Percentiles rank a stretch among this genome's conserved stretches.
These are phyloP conservation scores for Prunus dulcis DNA, from an alignment of 306 rosid species.

Conservation along the genomic window DNA sequence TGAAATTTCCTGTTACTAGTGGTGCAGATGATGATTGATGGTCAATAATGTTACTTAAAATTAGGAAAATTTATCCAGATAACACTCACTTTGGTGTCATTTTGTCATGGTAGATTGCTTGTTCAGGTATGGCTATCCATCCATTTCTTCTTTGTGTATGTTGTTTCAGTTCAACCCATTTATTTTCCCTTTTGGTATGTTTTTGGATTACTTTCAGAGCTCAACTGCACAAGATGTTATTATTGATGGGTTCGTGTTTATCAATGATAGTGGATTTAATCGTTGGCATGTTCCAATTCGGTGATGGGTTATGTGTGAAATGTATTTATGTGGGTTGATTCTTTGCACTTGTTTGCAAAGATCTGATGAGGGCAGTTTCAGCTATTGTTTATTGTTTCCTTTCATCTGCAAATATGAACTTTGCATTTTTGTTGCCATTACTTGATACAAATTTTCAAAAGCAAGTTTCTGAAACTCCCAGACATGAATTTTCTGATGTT, in stretches of 20 bases:
- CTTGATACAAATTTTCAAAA: not conserved
- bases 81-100: constrained; percentile 12
- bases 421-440: constrained; percentile 4
- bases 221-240: constrained; percentile 10
- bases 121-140: constrained; percentile 43
- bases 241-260: constrained; percentile 20
- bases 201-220: constrained; percentile 15
- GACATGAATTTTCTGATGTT: no score
- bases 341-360: constrained; percentile 25
- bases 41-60: not conserved
- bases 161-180: constrained; percentile 7
- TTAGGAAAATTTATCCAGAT: constrained; percentile 1
- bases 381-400: not conserved
- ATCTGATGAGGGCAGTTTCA: constrained; percentile 24
- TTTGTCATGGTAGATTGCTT: constrained; percentile 16
- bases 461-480: no score
- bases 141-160: not conserved
- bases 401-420: not conserved
- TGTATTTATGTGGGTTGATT: constrained; percentile 1
- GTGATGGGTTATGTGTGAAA: not conserved
- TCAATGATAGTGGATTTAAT: not conserved
- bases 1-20: not conserved
- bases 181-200: constrained; percentile 8
- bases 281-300: constrained; percentile 11
- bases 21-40: not conserved